A percentile compares a stretch with the other conserved stretches of the same genome.
Evolutionary conservation across 768 basidiomycete species (phyloP).

Genomic region (Panus rudis): DNA sequence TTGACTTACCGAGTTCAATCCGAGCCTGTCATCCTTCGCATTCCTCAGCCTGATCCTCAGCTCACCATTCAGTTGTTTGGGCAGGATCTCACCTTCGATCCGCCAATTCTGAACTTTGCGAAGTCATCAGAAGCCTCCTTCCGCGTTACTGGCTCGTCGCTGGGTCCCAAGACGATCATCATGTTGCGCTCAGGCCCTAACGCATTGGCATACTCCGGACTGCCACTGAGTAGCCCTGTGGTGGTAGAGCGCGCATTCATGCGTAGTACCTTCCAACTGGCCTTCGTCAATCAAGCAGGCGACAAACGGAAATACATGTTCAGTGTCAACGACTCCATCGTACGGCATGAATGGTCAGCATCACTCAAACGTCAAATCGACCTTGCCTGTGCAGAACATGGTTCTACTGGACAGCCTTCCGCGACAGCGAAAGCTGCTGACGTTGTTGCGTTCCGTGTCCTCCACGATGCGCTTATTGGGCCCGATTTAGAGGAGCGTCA

Average conservation of each 20-base stretch:
- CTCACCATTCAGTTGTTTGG: slow-evolving; percentile 81
- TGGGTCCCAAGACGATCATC: slow-evolving; percentile 78
- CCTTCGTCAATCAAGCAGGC: slow-evolving; percentile 65
- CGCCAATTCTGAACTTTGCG: slow-evolving; percentile 71
- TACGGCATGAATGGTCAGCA: slow-evolving; percentile 68
- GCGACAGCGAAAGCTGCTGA: slow-evolving; percentile 61
- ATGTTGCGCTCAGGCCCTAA: slow-evolving; percentile 81
- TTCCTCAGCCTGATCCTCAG: slow-evolving; percentile 78
- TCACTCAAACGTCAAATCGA: slow-evolving; percentile 66
- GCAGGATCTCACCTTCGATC: slow-evolving; percentile 85
- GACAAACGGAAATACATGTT: slow-evolving; percentile 89
- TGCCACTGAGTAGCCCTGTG: slow-evolving; percentile 74
- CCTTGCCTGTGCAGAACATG: slow-evolving; percentile 25
- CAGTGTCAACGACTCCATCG: slow-evolving; percentile 75
- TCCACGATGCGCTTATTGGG: slow-evolving; percentile 77
- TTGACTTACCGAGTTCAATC: slow-evolving; percentile 87
- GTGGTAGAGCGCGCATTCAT: slow-evolving; percentile 90
- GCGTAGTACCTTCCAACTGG: slow-evolving; percentile 92
- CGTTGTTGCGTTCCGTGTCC: slow-evolving; percentile 69
- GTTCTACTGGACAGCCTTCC: slow-evolving; percentile 30
- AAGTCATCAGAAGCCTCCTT: slow-evolving; percentile 81
- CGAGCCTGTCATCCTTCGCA: slow-evolving; percentile 78
- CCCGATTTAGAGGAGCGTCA: slow-evolving; percentile 18
- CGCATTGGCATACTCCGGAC: slow-evolving; percentile 72
- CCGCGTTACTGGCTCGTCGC: slow-evolving; percentile 77